Conservation (phyloP, 2,329 filamentous ascomycete genomes). For the Penicillium sp. region DNA sequence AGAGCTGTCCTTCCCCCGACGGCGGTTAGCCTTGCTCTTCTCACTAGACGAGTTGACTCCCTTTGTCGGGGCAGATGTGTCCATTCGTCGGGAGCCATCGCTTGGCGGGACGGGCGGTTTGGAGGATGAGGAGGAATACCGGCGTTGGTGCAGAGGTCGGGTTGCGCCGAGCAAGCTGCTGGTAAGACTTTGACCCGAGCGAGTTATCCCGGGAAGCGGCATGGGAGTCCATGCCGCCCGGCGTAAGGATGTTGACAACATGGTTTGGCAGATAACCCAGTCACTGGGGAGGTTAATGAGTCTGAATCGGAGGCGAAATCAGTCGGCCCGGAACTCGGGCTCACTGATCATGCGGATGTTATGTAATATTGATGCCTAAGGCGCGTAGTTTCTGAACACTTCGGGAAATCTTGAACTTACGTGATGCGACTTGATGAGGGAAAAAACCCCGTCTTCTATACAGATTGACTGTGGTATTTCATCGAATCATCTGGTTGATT, state of each 20-base stretch:
- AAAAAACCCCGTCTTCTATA: neutral
- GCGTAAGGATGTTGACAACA: slow-evolving; percentile 50
- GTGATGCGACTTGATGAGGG: neutral
- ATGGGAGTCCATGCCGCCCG: slow-evolving; percentile 43
- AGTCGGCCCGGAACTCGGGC: slow-evolving; percentile 32
- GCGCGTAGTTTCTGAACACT: slow-evolving; percentile 2
- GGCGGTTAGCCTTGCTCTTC: slow-evolving; percentile 38
- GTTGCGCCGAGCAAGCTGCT: slow-evolving; percentile 34
- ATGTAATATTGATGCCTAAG: slow-evolving; percentile 32
- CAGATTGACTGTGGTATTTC: neutral
- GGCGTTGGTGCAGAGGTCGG: slow-evolving; percentile 45
- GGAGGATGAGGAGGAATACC: slow-evolving; percentile 51
- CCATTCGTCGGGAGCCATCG: slow-evolving; percentile 45
- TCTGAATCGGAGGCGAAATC: slow-evolving; percentile 39
- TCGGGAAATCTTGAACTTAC: neutral
- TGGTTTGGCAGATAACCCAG: slow-evolving; percentile 33
- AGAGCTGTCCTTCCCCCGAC: slow-evolving; percentile 38
- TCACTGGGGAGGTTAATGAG: slow-evolving; percentile 26
- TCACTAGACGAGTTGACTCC: slow-evolving; percentile 39
- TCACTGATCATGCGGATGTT: slow-evolving; percentile 38
- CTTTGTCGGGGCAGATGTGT: slow-evolving; percentile 42
- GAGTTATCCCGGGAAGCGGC: slow-evolving; percentile 37
- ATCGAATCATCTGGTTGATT: neutral
- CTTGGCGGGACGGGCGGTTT: slow-evolving; percentile 49
- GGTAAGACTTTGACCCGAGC: slow-evolving; percentile 34